These are phyloP conservation scores for Rhizomucor pusillus DNA, from an alignment of 371 early-diverging fungal genomes.

Conservation along the genomic window DNA sequence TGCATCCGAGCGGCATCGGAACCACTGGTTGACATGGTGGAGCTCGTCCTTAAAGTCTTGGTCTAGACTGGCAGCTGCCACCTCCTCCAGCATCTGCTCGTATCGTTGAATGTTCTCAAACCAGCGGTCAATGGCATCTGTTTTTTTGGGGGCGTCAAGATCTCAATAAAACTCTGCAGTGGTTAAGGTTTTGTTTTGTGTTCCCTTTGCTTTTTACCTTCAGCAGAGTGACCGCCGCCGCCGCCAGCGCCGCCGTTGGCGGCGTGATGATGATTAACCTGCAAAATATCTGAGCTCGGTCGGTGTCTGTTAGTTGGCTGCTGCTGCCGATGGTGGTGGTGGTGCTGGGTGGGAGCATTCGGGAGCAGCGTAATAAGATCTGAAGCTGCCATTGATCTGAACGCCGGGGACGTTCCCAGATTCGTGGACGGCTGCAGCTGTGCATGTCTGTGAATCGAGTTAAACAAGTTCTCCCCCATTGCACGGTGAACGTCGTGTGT, in stretches of 20 bases:
- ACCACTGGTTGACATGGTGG: constrained; percentile 94
- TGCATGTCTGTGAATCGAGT: constrained; percentile 26
- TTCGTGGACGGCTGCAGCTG: constrained; percentile 7
- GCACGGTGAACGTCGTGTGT: constrained; percentile 33
- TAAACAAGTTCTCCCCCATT: constrained; percentile 36
- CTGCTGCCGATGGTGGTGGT: constrained; percentile 5
- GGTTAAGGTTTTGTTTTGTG: neutral
- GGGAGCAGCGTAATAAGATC: constrained; percentile 26
- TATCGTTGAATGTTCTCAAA: constrained; percentile 90
- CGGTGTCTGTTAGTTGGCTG: constrained; percentile 4
- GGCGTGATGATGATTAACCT: constrained; percentile 22
- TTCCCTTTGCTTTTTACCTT: constrained; percentile 27
- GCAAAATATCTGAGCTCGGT: constrained; percentile 33
- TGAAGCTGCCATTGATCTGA: constrained; percentile 34
- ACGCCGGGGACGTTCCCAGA: constrained; percentile 11
- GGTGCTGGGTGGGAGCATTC: constrained; percentile 1
- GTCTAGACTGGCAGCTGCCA: constrained; percentile 90
- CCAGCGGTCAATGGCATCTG: constrained; percentile 88
- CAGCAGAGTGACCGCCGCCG: no score
- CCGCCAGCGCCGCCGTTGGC: constrained; percentile 12
- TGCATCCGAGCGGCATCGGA: constrained; percentile 84
- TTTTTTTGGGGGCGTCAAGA: no score
- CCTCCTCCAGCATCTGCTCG: constrained; percentile 92
- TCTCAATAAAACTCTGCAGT: neutral
- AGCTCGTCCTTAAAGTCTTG: constrained; percentile 93